Base-by-base conservation (phyloP, 1,284 basidiomycete genomes). In the Malassezia sp. region DNA sequence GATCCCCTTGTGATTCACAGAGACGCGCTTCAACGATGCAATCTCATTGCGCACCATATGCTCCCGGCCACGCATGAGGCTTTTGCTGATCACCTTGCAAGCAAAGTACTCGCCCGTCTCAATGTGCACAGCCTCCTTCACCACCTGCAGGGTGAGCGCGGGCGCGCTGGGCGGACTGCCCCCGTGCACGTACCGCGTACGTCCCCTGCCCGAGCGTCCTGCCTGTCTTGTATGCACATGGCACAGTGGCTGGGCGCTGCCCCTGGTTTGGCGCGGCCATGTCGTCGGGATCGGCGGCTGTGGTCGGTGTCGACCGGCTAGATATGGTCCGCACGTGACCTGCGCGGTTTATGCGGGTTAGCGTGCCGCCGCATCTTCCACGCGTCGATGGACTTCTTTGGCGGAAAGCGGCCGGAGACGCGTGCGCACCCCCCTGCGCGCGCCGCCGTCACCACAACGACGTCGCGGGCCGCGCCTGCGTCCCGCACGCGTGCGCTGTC, bases 91-190 rank as follows among this genome's bases (percentile, higher is more conserved):
- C 26, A 77, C 75, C 59, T 77, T 69, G 54, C 67, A 69, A 4
- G 67, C 67, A 37, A 63, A 69, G 45, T 64, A 66, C 39, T 67
- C 51, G 39, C 85, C 81, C 0, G 89, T 91, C 73, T 83, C 82
- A 76, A 95, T 85, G 68, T 95, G 90, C 12, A 95, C 87, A 35
- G 88, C 91, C 75, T 95, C 91, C 72, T 87, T 87, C 52, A 87
- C 85, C 63, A 87, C 85, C 43, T 45, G 35, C 4, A 17, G n/a
- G 6, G 14, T 21, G 10, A 28, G 1, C n/a, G n/a, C n/a, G n/a
- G n/a, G n/a, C n/a, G n/a, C n/a, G n/a, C n/a, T n/a, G n/a, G n/a
- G n/a, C n/a, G n/a, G n/a, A n/a, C n/a, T n/a, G n/a, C n/a, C n/a
- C 10, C 14, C 2, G 1, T 2, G 3, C 22, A 45, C 43, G 12